phyloP scores from a whole-genome alignment of 495 filamentous ascomycete genomes.

The Parathielavia appendiculata region DNA sequence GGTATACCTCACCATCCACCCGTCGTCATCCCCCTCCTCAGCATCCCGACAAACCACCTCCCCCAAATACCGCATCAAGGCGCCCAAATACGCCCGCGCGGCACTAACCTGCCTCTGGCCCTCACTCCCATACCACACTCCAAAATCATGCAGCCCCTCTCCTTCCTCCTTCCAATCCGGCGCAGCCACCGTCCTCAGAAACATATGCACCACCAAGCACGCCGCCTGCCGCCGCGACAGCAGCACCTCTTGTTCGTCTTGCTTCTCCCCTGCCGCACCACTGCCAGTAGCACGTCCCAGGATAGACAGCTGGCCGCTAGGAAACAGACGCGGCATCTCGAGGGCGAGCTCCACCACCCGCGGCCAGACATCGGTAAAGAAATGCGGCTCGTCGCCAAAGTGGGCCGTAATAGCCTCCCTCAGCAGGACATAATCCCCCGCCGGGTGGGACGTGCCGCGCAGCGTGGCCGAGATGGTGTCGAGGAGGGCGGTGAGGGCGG shows the following conservation, averaged over 20 bases:
- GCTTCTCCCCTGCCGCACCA: no score
- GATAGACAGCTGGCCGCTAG: no score
- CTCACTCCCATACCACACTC: slow-evolving; percentile 22
- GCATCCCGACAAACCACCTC: neutral
- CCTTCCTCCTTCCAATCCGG: slow-evolving; percentile 21
- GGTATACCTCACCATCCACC: slow-evolving; percentile 11
- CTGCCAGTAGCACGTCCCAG: no score
- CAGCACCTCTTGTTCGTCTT: no score
- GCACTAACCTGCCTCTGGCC: slow-evolving; percentile 21
- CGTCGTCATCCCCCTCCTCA: neutral
- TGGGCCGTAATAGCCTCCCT: slow-evolving; percentile 1
- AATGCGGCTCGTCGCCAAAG: no score
- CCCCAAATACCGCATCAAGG: slow-evolving; percentile 19
- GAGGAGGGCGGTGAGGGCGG: slow-evolving; percentile 41
- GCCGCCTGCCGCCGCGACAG: no score
- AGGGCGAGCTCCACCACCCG: neutral
- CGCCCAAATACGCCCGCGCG: slow-evolving; percentile 17
- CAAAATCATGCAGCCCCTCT: slow-evolving; percentile 23
- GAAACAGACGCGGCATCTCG: no score
- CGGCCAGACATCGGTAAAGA: neutral
- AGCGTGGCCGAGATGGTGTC: slow-evolving; percentile 30
- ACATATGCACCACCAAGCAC: slow-evolving; percentile 25
- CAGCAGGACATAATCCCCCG: slow-evolving; percentile 12
- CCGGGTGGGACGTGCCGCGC: slow-evolving; percentile 8
- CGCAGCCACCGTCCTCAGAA: slow-evolving; percentile 16